Base-by-base conservation (phyloP, 2,329 filamentous ascomycete species). In the Ascochyta pisi region DNA sequence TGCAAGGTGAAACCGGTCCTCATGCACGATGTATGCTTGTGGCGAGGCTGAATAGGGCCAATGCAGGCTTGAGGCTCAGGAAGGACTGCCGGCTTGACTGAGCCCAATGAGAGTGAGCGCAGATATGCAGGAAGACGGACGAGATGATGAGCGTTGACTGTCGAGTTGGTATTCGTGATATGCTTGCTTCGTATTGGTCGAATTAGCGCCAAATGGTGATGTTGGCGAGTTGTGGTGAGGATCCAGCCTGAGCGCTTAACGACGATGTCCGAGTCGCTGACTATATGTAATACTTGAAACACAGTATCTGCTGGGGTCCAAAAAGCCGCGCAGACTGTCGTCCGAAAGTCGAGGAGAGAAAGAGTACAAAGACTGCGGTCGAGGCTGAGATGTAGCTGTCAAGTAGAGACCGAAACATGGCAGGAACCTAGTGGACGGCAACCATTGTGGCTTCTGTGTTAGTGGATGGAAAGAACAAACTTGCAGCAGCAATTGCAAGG, bases 191-290 rank as follows among this genome's bases (percentile, higher is more conserved):
- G 65, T 68, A 73, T 71, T 74, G 70, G 71, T 60, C 59, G 54
- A 57, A 57, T 73, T 73, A 66, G 65, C 66, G 66, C 65, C 61
- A 58, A 68, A 63, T 59, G 58, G 58, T 60, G 62, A 63, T 59
- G 67, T 53, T 61, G 59, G 49, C 42, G 51, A 39, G 34, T 6
- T 57, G 60, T 60, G 19, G 62, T 47, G 59, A 63, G 57, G 56
- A 67, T 57, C 61, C 54, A 64, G 68, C 59, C 68, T 65, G 61
- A 63, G 72, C 71, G 72, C 71, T 69, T 74, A 73, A 62, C 61
- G 68, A 58, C 58, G 61, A 57, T 44, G 54, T 62, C 52, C 50
- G 62, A 68, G 63, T 70, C 64, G 68, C 52, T 61, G 64, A 58
- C 39, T 58, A 67, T 63, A 52, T 54, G 61, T 60, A 60, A 46